A percentile compares a stretch with the other conserved stretches of the same genome.
These are phyloP conservation scores for Rehmannia glutinosa DNA, from an alignment of 257 asterid species.

Conservation along the genomic window DNA sequence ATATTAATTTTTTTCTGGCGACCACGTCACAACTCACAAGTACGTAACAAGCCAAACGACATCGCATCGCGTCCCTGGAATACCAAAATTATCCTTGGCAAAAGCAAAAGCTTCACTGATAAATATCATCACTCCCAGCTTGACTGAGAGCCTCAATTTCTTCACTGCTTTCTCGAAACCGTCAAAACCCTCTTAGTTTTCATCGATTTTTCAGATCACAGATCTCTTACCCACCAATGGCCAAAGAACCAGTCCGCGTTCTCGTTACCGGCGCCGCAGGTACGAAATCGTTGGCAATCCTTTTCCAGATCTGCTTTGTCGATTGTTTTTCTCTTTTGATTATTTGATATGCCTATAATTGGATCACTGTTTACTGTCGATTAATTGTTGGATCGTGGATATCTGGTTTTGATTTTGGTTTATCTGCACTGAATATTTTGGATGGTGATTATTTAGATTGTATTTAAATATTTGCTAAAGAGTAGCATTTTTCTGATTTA, in stretches of 20 bases:
- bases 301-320: not conserved
- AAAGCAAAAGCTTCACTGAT: not conserved
- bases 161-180: not conserved
- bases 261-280: conserved; percentile 49
- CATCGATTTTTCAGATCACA: not conserved
- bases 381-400: not conserved
- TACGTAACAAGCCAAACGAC: no score
- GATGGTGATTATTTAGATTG: conserved; percentile 1
- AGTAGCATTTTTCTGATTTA: not conserved
- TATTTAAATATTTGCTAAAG: not conserved
- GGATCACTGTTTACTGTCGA: not conserved
- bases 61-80: not conserved
- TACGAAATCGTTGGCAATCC: not conserved
- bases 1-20: no score
- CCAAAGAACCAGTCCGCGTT: conserved; percentile 36
- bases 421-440: not conserved
- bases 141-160: not conserved
- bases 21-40: no score
- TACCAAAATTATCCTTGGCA: not conserved
- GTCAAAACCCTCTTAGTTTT: not conserved
- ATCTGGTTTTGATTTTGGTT: not conserved
- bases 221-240: conserved; percentile 23
- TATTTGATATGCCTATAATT: not conserved
- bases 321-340: not conserved
- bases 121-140: conserved; percentile 10